phyloP scores from a whole-genome alignment of 2,329 filamentous ascomycete species.

The Ophiosphaerella korrae region DNA sequence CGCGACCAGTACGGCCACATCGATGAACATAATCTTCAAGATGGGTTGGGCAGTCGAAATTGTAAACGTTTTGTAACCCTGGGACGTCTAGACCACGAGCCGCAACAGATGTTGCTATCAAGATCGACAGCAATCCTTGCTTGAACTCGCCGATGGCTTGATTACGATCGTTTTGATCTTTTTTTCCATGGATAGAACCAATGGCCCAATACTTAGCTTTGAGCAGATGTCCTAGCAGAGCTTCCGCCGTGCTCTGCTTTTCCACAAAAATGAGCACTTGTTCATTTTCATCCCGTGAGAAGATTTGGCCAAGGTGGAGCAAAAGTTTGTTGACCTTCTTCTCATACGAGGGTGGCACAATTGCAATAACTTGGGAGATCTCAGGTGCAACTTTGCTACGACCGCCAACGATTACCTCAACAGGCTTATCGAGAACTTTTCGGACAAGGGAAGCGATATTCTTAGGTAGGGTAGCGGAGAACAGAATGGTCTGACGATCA shows the following conservation, averaged over 20 bases:
- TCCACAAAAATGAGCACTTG: slow-evolving; percentile 91
- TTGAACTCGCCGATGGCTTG: slow-evolving; percentile 45
- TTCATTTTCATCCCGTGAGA: slow-evolving; percentile 85
- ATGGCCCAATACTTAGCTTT: slow-evolving; percentile 53
- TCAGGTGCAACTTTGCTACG: slow-evolving; percentile 70
- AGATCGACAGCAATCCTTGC: slow-evolving; percentile 81
- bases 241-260: slow-evolving; percentile 73
- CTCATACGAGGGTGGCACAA: slow-evolving; percentile 56
- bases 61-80: slow-evolving; percentile 92
- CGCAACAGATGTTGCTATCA: slow-evolving; percentile 94
- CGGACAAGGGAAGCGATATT: slow-evolving; percentile 90
- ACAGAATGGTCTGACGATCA: slow-evolving; percentile 90
- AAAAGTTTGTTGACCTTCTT: slow-evolving; percentile 88
- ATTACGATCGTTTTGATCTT: slow-evolving; percentile 58
- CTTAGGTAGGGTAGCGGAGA: slow-evolving; percentile 93
- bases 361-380: slow-evolving; percentile 91
- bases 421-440: slow-evolving; percentile 81
- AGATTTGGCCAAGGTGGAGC: slow-evolving; percentile 84
- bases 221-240: slow-evolving; percentile 38
- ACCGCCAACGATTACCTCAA: slow-evolving; percentile 92
- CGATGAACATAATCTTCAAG: slow-evolving; percentile 96
- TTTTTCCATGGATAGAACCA: slow-evolving; percentile 75
- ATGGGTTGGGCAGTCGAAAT: slow-evolving; percentile 93
- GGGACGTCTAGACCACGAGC: slow-evolving; percentile 95
- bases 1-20: slow-evolving; percentile 89